Percentiles rank a stretch among this genome's conserved stretches.
Conservation (phyloP, 75 land plant genomes). For the Adiantum capillusveneris region DNA sequence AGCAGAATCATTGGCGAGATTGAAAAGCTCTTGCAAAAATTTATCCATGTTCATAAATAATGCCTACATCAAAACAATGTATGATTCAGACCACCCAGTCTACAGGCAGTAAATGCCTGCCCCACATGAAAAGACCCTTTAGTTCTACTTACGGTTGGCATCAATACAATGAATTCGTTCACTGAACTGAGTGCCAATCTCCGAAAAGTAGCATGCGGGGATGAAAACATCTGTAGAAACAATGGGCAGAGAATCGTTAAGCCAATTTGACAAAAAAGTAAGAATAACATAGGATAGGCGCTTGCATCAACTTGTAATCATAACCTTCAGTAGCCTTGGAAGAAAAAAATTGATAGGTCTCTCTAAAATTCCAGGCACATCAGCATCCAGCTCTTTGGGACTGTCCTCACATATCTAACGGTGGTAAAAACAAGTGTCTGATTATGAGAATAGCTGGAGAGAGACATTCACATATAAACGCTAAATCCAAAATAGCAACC, state of each 20-base stretch:
- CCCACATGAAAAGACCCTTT: no score
- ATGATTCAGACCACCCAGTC: no score
- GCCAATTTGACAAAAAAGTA: background rate
- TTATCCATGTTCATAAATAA: constrained; percentile 77
- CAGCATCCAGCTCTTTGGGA: constrained; percentile 79
- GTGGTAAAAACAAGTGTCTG: background rate
- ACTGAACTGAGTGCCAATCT: constrained; percentile 74
- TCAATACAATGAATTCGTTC: constrained; percentile 74
- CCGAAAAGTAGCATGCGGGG: constrained; percentile 73
- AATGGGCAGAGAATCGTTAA: constrained; percentile 1
- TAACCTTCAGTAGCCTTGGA: constrained; percentile 84
- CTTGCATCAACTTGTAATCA: background rate
- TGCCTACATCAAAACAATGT: constrained; percentile 39
- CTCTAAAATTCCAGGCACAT: constrained; percentile 77
- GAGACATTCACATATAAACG: background rate
- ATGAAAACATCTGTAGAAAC: constrained; percentile 71
- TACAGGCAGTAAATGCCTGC: no score
- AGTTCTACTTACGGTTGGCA: constrained; percentile 65
- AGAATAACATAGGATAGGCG: background rate
- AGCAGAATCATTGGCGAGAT: constrained; percentile 68
- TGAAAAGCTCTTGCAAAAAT: constrained; percentile 87
- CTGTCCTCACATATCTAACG: constrained; percentile 90
- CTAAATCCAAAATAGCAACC: constrained; percentile 27
- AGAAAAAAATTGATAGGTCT: constrained; percentile 75
- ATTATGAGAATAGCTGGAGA: background rate